Evolutionary conservation across 2,329 filamentous ascomycete species (phyloP), one percentile per base, ranked within the genome.

Genomic region (Fusarium sp.): DNA sequence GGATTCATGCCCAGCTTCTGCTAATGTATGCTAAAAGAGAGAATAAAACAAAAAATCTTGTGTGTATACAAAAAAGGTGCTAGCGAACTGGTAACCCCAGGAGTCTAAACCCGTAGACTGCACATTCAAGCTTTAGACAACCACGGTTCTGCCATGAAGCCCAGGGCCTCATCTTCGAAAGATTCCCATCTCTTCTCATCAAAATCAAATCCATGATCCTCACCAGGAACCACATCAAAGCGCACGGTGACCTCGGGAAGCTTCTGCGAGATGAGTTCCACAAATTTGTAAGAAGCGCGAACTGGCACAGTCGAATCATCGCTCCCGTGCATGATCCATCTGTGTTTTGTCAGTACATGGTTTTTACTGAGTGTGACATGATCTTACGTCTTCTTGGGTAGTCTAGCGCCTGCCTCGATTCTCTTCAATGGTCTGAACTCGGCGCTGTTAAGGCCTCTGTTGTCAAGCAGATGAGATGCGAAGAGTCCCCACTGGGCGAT

Each of bases 151-250:
- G 17, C 50, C 10, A 70, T 55, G 58, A 71, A 73, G 1, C 21
- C 34, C 9, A 73, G 34, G 12, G 68, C 71, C 4, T 62, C 61
- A 8, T 32, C 12, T 5, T 49, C 40, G 19, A 71, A 56, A 3
- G 42, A 52, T 2, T 53, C 56, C 71, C 71, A 73, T 4, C 19
- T 63, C 5, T 38, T 57, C 30, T 62, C 56, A 8, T 67, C 51
- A 19, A 64, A 58, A 7, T 74, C 69, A 34, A 73, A 74, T 1
- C 48, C 71, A n/a, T 74, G 71, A 9, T 73, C 71, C 14, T 69
- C 42, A 0, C 68, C 68, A 14, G 55, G 48, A 3, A 63, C 62
- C 0, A 62, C 20, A 12, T 74, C 71, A 10, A 57, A 67, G 17
- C 71, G 23, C 7, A 74, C 10, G 4, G 2, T 21, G 1, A 56